Conservation (phyloP, 441 rosid genomes). For the Brassica hybrid region DNA sequence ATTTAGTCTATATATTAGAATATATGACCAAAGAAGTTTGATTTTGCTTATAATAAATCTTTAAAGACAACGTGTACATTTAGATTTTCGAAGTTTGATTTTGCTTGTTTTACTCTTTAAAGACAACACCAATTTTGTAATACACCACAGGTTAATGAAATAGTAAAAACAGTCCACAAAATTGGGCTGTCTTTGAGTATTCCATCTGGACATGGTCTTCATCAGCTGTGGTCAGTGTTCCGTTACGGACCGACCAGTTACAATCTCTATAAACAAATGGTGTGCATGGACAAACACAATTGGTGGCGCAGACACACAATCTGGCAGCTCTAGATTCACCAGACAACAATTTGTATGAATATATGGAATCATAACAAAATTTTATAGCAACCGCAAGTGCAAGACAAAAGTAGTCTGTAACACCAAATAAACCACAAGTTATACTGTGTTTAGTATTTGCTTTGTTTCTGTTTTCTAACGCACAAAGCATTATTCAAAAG, state of each 20-base stretch:
- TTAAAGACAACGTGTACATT: too few species aligned
- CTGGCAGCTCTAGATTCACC: not conserved
- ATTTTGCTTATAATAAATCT: too few species aligned
- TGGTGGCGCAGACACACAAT: not conserved
- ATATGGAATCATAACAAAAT: slow-evolving; percentile 23
- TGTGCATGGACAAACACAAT: not conserved
- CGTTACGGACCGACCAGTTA: not conserved
- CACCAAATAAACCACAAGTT: slow-evolving; percentile 4
- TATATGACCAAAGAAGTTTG: too few species aligned
- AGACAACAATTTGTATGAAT: slow-evolving; percentile 7
- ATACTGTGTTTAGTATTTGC: not conserved
- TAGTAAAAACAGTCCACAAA: too few species aligned
- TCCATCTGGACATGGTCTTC: not conserved
- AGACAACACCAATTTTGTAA: not conserved
- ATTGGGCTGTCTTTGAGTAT: not conserved
- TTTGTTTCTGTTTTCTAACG: slow-evolving; percentile 3
- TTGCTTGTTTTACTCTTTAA: not conserved
- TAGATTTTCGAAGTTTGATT: too few species aligned
- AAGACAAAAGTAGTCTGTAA: slow-evolving; percentile 2
- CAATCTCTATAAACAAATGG: not conserved
- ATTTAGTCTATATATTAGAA: too few species aligned
- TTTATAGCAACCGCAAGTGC: slow-evolving; percentile 15
- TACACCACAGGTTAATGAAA: too few species aligned
- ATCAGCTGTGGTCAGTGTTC: not conserved
- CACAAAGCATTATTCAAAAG: not conserved